Percentiles rank a stretch among this genome's conserved stretches.
Conservation (phyloP, 257 asterid genomes). For the Primulina huaijiensis region DNA sequence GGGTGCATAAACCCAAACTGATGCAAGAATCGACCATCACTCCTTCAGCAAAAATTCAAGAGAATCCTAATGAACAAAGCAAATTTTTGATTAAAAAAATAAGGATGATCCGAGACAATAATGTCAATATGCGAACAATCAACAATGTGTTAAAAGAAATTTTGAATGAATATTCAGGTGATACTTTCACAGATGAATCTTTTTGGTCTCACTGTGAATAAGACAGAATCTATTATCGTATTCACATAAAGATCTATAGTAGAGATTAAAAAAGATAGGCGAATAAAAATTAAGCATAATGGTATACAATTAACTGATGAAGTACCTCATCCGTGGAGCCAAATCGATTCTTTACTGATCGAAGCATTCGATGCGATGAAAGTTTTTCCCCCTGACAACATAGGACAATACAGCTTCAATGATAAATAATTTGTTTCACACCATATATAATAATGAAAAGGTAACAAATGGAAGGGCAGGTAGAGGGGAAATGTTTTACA, state of each 20-base stretch:
- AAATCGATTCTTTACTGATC: slow-evolving; percentile 88
- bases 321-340: slow-evolving; percentile 98
- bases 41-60: too few species aligned
- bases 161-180: too few species aligned
- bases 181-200: too few species aligned
- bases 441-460: not conserved
- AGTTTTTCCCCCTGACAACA: slow-evolving; percentile 79
- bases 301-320: slow-evolving; percentile 13
- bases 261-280: not conserved
- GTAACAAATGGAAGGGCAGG: not conserved
- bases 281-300: not conserved
- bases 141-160: too few species aligned
- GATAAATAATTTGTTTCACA: not conserved
- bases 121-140: not conserved
- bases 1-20: not conserved
- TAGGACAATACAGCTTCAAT: slow-evolving; percentile 11
- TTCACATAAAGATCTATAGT: slow-evolving; percentile 4
- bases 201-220: not conserved
- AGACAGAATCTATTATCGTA: not conserved
- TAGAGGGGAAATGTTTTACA: too few species aligned
- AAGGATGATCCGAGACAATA: not conserved
- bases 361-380: slow-evolving; percentile 82
- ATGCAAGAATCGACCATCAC: not conserved
- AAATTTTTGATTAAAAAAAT: too few species aligned
- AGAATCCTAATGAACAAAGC: not conserved